Evolutionary conservation across 306 rosid genomes (phyloP).

Genomic region (Albizia julibrissin): DNA sequence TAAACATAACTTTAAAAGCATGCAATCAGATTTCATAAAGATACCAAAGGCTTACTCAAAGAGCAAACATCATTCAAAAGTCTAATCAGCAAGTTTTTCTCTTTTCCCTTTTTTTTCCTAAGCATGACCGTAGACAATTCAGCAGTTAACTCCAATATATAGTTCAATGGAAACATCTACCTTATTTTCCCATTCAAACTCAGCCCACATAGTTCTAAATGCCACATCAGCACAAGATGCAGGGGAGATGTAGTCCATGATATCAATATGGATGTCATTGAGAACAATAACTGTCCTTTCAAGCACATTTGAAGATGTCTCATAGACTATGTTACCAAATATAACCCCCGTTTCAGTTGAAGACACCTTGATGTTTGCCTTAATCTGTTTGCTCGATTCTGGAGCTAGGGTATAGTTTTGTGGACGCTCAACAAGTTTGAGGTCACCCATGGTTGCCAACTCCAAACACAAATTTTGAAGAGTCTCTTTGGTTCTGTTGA

Average conservation of each 20-base stretch:
- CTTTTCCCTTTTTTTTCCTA: neutral
- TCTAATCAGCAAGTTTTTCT: neutral
- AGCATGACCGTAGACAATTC: neutral
- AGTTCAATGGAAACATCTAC: conserved; percentile 42
- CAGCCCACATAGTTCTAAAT: conserved; percentile 99
- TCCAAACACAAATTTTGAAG: conserved; percentile 98
- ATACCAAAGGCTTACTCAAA: neutral
- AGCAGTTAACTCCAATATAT: conserved; percentile 10
- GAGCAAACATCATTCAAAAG: neutral
- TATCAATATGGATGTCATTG: conserved; percentile 98
- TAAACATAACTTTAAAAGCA: conserved; percentile 1
- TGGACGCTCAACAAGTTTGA: conserved; percentile 97
- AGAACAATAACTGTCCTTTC: conserved; percentile 94
- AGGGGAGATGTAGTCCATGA: conserved; percentile 99
- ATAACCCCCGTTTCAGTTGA: conserved; percentile 98
- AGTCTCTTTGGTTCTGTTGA: conserved; percentile 94
- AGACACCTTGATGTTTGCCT: conserved; percentile 97
- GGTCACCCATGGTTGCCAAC: conserved; percentile 99
- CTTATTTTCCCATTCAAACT: conserved; percentile 99
- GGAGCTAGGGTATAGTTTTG: conserved; percentile 99
- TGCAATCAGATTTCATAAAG: neutral
- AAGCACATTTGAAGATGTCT: conserved; percentile 85
- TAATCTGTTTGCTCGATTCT: conserved; percentile 91
- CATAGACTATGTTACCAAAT: conserved; percentile 95
- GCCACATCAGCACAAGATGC: conserved; percentile 90